phyloP scores from a whole-genome alignment of 2,329 filamentous ascomycete species.

The Colletotrichum tabaci region DNA sequence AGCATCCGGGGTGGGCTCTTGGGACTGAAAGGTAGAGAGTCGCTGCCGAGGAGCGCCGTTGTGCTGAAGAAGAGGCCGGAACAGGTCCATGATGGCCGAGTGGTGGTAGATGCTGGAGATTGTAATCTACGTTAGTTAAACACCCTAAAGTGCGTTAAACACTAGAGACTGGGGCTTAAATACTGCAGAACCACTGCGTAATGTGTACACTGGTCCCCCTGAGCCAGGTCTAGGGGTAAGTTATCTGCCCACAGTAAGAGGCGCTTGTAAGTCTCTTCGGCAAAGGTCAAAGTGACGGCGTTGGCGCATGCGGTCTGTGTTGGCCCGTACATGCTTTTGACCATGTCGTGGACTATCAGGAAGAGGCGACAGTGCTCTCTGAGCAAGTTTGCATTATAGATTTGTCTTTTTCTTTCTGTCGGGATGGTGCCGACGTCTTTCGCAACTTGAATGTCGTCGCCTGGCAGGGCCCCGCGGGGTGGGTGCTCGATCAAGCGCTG shows the following conservation, averaged over 20 bases:
- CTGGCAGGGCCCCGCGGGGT: not conserved
- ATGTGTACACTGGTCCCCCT: conserved; percentile 48
- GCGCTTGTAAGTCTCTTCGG: conserved; percentile 56
- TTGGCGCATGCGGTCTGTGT: conserved; percentile 24
- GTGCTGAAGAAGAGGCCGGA: conserved; percentile 47
- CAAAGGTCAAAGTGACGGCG: conserved; percentile 45
- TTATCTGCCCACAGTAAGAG: conserved; percentile 55
- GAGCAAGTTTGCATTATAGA: not conserved
- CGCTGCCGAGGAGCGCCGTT: conserved; percentile 15
- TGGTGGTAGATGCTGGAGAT: conserved; percentile 56
- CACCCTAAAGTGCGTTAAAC: not conserved
- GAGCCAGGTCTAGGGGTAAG: conserved; percentile 48
- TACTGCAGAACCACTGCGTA: conserved; percentile 56
- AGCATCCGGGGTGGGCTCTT: conserved; percentile 48
- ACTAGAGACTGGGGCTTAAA: conserved; percentile 32
- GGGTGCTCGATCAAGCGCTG: not conserved
- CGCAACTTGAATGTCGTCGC: too few species aligned
- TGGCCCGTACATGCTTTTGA: conserved; percentile 45
- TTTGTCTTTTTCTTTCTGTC: not conserved
- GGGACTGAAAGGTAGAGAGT: conserved; percentile 50
- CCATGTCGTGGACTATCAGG: conserved; percentile 53
- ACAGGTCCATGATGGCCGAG: conserved; percentile 53
- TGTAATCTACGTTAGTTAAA: not conserved
- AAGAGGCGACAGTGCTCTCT: conserved; percentile 51
- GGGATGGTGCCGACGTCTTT: not conserved